Conservation (phyloP, 768 basidiomycete genomes). For the Lactarius vividus region DNA sequence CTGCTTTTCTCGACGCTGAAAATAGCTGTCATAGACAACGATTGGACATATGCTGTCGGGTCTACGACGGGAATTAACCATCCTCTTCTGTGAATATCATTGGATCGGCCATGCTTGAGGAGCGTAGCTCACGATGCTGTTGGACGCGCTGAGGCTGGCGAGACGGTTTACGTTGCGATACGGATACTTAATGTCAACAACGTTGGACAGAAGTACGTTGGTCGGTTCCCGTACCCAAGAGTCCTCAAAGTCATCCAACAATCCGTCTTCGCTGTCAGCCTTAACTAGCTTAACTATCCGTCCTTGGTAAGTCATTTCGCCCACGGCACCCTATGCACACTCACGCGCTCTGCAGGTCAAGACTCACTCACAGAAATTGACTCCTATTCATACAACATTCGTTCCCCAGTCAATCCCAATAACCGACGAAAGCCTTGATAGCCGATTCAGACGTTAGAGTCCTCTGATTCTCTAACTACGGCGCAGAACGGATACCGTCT, state of each 20-base stretch:
- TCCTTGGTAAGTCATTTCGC: conserved; percentile 32
- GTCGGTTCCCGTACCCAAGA: conserved; percentile 27
- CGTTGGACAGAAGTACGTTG: conserved; percentile 67
- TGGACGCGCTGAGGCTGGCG: conserved; percentile 47
- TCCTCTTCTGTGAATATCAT: conserved; percentile 38
- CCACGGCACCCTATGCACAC: conserved; percentile 31
- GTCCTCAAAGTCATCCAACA: conserved; percentile 61
- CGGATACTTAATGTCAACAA: conserved; percentile 47
- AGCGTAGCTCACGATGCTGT: conserved; percentile 56
- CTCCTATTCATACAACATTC: conserved; percentile 71
- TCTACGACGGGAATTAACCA: too few species aligned
- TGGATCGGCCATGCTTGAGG: conserved; percentile 41
- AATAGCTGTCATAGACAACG: conserved; percentile 67
- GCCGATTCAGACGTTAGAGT: conserved; percentile 80
- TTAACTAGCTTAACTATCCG: conserved; percentile 81
- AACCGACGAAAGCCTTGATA: conserved; percentile 82
- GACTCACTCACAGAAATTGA: conserved; percentile 45
- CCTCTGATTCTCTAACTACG: conserved; percentile 79
- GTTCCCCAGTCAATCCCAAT: conserved; percentile 58
- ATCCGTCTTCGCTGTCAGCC: conserved; percentile 75
- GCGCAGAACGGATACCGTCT: conserved; percentile 82
- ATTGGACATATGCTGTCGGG: conserved; percentile 61
- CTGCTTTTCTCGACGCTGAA: conserved; percentile 50
- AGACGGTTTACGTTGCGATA: conserved; percentile 63
- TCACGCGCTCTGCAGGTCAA: conserved; percentile 5